phyloP scores from a whole-genome alignment of 768 basidiomycete genomes.

The Tephrocybe rancida region DNA sequence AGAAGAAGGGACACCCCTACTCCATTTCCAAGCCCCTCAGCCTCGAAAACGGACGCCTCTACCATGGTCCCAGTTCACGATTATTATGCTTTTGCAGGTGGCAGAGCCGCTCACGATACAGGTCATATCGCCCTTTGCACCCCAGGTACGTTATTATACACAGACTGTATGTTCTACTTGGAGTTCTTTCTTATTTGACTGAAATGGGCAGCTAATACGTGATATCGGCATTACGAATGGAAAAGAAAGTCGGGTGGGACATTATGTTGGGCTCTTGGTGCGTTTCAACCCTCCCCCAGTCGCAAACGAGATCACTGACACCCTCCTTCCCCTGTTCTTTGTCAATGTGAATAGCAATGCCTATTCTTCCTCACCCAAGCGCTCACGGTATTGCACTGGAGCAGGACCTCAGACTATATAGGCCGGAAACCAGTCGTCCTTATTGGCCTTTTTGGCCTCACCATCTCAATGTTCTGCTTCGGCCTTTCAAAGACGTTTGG shows the following conservation, averaged over 20 bases:
- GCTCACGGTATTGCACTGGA: slow-evolving; percentile 75
- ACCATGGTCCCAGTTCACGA: slow-evolving; percentile 69
- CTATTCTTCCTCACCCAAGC: slow-evolving; percentile 80
- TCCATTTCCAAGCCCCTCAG: slow-evolving; percentile 42
- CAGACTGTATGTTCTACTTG: too few relatives aligned
- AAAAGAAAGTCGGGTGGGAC: slow-evolving; percentile 72
- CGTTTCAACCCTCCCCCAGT: slow-evolving; percentile 14
- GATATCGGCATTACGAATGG: slow-evolving; percentile 76
- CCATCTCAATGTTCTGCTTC: slow-evolving; percentile 71
- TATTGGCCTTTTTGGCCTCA: slow-evolving; percentile 63
- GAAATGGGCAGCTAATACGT: slow-evolving; percentile 52
- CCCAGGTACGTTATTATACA: slow-evolving; percentile 46
- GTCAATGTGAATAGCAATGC: slow-evolving; percentile 81
- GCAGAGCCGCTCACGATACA: slow-evolving; percentile 77
- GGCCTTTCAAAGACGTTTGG: slow-evolving; percentile 72
- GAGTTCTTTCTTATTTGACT: slow-evolving; percentile 25
- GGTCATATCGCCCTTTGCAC: slow-evolving; percentile 77
- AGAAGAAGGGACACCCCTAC: slow-evolving; percentile 69
- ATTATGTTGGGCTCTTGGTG: slow-evolving; percentile 81
- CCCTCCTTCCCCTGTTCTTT: neutral
- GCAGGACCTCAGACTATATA: slow-evolving; percentile 66
- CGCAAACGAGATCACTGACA: neutral
- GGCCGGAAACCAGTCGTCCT: slow-evolving; percentile 84
- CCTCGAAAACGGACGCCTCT: slow-evolving; percentile 52
- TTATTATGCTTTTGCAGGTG: slow-evolving; percentile 74